These are phyloP conservation scores for Seiridium cupressi DNA, from an alignment of 2,329 filamentous ascomycete genomes.

Conservation along the genomic window DNA sequence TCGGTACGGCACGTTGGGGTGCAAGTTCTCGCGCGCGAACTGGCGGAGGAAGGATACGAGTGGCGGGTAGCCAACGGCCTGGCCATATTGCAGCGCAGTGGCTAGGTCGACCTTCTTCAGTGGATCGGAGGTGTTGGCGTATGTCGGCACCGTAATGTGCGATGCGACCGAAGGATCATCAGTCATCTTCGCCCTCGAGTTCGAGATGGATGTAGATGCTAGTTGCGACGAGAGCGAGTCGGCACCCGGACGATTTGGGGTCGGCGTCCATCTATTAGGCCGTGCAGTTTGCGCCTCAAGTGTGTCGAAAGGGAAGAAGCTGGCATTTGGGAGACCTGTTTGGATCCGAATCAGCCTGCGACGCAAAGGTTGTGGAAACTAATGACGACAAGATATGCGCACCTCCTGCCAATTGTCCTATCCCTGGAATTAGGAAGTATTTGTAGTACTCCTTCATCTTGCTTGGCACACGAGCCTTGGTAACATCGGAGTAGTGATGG, in stretches of 20 bases:
- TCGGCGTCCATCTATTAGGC: constrained; percentile 71
- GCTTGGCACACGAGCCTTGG: constrained; percentile 63
- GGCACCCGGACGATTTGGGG: constrained; percentile 55
- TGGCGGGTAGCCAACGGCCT: constrained; percentile 77
- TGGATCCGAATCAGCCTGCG: background rate
- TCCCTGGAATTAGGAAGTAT: constrained; percentile 69
- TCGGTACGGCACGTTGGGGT: constrained; percentile 78
- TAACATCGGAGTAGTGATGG: constrained; percentile 73
- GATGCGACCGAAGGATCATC: constrained; percentile 31
- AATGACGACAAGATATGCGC: constrained; percentile 10
- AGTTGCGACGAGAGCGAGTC: constrained; percentile 33
- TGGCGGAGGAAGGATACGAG: constrained; percentile 75
- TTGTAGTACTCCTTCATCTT: constrained; percentile 82
- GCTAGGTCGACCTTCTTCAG: constrained; percentile 74
- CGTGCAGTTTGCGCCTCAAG: constrained; percentile 78
- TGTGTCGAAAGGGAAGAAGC: constrained; percentile 88
- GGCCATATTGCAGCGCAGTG: constrained; percentile 83
- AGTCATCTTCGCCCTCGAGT: constrained; percentile 19
- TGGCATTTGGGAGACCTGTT: constrained; percentile 73
- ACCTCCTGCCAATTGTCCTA: constrained; percentile 63
- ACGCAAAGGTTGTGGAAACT: background rate
- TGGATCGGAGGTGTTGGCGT: constrained; percentile 51
- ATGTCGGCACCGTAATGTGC: constrained; percentile 65
- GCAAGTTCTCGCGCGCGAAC: constrained; percentile 73
- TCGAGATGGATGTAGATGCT: constrained; percentile 28